Percentiles rank a stretch among this genome's conserved stretches.
Conservation (phyloP, 306 rosid genomes). For the Vigna unguiculata region DNA sequence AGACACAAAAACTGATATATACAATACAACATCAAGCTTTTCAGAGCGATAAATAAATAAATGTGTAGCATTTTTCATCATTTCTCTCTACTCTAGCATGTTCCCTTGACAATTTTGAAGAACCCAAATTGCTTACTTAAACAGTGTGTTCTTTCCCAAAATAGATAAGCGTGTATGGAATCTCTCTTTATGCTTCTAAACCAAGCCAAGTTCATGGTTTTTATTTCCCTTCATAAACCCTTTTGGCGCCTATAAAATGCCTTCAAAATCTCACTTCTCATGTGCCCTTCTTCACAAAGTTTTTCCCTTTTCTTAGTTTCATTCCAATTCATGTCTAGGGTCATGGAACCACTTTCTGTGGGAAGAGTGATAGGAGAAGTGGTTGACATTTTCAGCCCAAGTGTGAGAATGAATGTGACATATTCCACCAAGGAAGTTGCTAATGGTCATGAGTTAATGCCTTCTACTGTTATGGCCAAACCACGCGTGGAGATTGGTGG, state of each 20-base stretch:
- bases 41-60: conserved; percentile 41
- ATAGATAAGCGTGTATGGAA: conserved; percentile 44
- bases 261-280: conserved; percentile 37
- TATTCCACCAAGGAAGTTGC: conserved; percentile 71
- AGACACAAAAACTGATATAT: background rate
- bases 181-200: conserved; percentile 51
- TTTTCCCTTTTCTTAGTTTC: background rate
- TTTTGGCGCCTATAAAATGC: conserved; percentile 58
- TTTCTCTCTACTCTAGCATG: conserved; percentile 30
- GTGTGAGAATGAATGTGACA: conserved; percentile 71
- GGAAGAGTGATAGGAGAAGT: conserved; percentile 96
- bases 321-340: conserved; percentile 54
- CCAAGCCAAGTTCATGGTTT: conserved; percentile 34
- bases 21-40: conserved; percentile 18
- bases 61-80: conserved; percentile 34
- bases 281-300: conserved; percentile 32
- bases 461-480: conserved; percentile 58
- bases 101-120: conserved; percentile 44
- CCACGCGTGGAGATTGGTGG: conserved; percentile 91
- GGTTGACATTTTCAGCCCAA: conserved; percentile 78
- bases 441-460: conserved; percentile 85
- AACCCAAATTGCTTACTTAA: conserved; percentile 29
- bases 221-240: background rate
- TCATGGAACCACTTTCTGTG: conserved; percentile 62
- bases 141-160: conserved; percentile 49